Conservation (phyloP, 2,329 filamentous ascomycete species). For the Cladosporium sp. region DNA sequence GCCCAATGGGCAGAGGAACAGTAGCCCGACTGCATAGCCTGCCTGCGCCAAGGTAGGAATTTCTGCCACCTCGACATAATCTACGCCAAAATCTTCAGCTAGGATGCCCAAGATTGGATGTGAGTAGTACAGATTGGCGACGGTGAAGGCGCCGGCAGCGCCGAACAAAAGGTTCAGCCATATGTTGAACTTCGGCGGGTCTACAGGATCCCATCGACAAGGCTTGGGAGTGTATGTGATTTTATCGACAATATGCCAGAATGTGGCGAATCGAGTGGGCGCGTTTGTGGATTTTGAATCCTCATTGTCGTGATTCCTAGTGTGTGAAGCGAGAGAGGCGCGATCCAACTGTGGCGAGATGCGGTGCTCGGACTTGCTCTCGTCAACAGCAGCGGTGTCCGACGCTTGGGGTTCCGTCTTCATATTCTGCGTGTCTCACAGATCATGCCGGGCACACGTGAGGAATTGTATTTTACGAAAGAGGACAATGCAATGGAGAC, state of each 20-base stretch:
- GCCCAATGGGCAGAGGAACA: slow-evolving; percentile 72
- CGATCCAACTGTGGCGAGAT: not conserved
- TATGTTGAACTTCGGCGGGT: slow-evolving; percentile 65
- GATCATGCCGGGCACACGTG: too few species aligned
- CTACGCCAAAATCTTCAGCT: slow-evolving; percentile 65
- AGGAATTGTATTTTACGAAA: too few species aligned
- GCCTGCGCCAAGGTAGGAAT: slow-evolving; percentile 76
- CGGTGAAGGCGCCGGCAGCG: slow-evolving; percentile 63
- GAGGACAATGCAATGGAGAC: not conserved
- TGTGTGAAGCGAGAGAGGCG: not conserved
- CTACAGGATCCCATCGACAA: slow-evolving; percentile 64
- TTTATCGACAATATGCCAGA: not conserved
- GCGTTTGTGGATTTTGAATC: not conserved
- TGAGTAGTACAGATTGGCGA: slow-evolving; percentile 78
- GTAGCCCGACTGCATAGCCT: slow-evolving; percentile 69
- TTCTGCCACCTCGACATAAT: slow-evolving; percentile 61
- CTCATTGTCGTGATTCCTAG: not conserved
- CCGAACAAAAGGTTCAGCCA: slow-evolving; percentile 67
- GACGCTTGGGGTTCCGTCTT: not conserved
- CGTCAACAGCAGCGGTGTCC: not conserved
- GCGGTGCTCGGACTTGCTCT: not conserved
- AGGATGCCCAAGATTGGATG: slow-evolving; percentile 75
- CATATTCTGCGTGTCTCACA: slow-evolving; percentile 1
- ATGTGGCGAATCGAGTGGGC: not conserved
- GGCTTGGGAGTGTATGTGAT: slow-evolving; percentile 56